Conservation (phyloP, 148 eudicot genomes). For the Dysphania ambrosioides region DNA sequence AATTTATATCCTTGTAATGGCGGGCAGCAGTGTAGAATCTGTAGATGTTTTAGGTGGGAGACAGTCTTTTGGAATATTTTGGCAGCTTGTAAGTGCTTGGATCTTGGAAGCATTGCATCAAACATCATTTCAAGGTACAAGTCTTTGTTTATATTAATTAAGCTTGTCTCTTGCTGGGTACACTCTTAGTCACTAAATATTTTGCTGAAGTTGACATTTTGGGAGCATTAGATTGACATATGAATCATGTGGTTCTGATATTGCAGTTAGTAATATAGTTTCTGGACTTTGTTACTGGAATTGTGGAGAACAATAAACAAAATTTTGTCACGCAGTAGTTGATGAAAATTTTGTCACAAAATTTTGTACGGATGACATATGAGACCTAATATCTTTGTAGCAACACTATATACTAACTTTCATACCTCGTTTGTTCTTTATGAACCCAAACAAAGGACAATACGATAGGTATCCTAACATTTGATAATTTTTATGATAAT, state of each 20-base stretch:
- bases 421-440: not conserved
- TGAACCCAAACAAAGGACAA: no score
- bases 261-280: no score
- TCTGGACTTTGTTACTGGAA: no score
- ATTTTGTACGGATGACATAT: not conserved
- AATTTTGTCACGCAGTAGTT: no score
- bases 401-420: no score
- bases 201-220: conserved; percentile 1
- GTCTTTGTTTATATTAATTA: not conserved
- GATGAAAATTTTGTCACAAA: no score
- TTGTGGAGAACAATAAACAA: no score
- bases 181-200: conserved; percentile 3
- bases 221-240: no score
- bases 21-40: no score
- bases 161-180: conserved; percentile 4
- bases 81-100: conserved; percentile 1
- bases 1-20: conserved; percentile 6
- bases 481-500: no score
- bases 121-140: not conserved
- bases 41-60: conserved; percentile 8
- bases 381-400: not conserved
- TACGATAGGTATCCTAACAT: no score
- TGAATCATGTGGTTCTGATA: not conserved
- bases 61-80: conserved; percentile 7
- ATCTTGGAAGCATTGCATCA: conserved; percentile 6